phyloP scores from a whole-genome alignment of 768 basidiomycete genomes.

The Amanita pallidorosea region DNA sequence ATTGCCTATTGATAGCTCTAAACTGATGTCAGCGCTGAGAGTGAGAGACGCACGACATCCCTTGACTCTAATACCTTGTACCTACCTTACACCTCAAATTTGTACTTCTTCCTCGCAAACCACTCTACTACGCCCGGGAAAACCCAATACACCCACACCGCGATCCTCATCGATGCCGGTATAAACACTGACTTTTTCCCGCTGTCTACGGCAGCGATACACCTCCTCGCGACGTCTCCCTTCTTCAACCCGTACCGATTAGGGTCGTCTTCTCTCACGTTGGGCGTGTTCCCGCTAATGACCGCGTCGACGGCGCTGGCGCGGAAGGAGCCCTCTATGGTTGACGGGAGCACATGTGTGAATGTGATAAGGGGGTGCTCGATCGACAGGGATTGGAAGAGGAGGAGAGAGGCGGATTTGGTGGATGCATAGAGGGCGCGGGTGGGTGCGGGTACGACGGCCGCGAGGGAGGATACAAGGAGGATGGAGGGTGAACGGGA shows the following conservation, averaged over 20 bases:
- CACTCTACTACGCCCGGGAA: constrained; percentile 48
- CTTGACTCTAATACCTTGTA: too few species aligned
- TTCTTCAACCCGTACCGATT: constrained; percentile 48
- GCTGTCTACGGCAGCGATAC: constrained; percentile 49
- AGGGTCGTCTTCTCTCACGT: constrained; percentile 37
- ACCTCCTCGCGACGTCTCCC: constrained; percentile 47
- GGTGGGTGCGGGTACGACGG: constrained; percentile 77
- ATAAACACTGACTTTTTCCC: constrained; percentile 49
- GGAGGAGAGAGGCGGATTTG: constrained; percentile 67
- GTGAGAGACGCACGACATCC: too few species aligned
- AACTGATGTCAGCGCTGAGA: too few species aligned
- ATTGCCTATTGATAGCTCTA: too few species aligned
- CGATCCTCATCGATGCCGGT: constrained; percentile 35
- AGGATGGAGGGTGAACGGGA: constrained; percentile 65
- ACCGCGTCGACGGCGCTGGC: constrained; percentile 60
- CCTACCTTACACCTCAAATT: constrained; percentile 23
- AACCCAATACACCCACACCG: constrained; percentile 54
- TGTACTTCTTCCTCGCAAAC: constrained; percentile 54
- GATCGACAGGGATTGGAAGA: constrained; percentile 72
- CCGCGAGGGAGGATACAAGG: constrained; percentile 69
- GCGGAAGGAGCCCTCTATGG: constrained; percentile 73
- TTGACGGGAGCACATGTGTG: constrained; percentile 51
- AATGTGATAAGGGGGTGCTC: constrained; percentile 67
- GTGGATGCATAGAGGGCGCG: constrained; percentile 77
- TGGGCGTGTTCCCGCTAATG: constrained; percentile 14